phyloP scores from a whole-genome alignment of 2,329 filamentous ascomycete species.

The Fusarium succisae region DNA sequence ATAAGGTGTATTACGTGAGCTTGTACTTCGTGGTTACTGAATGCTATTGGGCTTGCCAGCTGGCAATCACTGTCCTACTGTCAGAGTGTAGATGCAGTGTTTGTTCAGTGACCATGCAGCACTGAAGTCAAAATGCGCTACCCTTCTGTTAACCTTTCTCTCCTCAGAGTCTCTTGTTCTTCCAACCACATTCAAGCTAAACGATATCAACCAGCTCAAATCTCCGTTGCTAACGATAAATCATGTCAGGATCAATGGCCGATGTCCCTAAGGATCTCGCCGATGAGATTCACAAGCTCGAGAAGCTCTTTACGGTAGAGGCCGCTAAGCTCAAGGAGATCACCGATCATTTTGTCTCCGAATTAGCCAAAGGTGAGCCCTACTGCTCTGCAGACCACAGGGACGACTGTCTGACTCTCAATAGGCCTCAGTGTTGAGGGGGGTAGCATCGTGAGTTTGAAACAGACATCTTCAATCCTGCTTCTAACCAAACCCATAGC shows the following conservation, averaged over 20 bases:
- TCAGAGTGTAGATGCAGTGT: background rate
- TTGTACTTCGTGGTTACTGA: background rate
- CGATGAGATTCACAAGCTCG: conserved; percentile 81
- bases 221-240: conserved; percentile 23
- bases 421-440: conserved; percentile 85
- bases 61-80: conserved; percentile 26
- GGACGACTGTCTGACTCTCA: conserved; percentile 16
- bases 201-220: background rate
- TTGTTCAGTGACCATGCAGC: conserved; percentile 5
- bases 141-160: background rate
- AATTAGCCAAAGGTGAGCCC: conserved; percentile 80
- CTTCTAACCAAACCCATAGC: conserved; percentile 61
- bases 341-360: conserved; percentile 86
- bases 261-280: conserved; percentile 89
- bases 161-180: background rate
- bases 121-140: conserved; percentile 2
- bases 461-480: background rate
- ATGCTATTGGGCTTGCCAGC: background rate
- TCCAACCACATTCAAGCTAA: background rate
- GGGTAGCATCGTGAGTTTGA: conserved; percentile 84
- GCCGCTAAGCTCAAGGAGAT: conserved; percentile 86
- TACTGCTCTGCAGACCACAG: background rate
- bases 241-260: conserved; percentile 79
- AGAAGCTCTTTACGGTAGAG: conserved; percentile 84
- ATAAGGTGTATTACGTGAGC: conserved; percentile 1